These are phyloP conservation scores for Chaetomium strumarium DNA, from an alignment of 2,329 filamentous ascomycete species.

Conservation along the genomic window DNA sequence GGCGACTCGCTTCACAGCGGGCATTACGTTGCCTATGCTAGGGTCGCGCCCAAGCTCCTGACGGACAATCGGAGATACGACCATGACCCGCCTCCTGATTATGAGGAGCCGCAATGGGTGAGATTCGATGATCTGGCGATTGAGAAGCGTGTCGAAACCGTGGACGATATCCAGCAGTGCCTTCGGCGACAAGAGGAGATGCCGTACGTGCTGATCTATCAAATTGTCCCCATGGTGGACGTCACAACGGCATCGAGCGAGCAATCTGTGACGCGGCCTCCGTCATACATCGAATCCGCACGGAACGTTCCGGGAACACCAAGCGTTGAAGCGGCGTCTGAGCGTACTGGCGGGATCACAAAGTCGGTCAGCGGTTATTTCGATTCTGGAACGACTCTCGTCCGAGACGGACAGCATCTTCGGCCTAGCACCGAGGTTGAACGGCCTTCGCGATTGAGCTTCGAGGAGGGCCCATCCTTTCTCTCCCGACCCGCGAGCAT, in stretches of 20 bases:
- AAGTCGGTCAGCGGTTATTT: constrained; percentile 41
- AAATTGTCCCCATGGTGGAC: constrained; percentile 81
- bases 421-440: constrained; percentile 53
- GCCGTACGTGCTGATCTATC: constrained; percentile 92
- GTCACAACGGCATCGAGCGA: constrained; percentile 46
- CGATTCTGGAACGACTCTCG: constrained; percentile 34
- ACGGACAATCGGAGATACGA: constrained; percentile 53
- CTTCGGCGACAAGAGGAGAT: constrained; percentile 67
- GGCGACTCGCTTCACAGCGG: constrained; percentile 81
- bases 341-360: constrained; percentile 26
- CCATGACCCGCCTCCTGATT: constrained; percentile 55
- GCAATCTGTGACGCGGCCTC: constrained; percentile 45
- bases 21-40: constrained; percentile 83
- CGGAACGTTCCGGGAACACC: constrained; percentile 31
- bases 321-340: constrained; percentile 26
- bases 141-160: constrained; percentile 62
- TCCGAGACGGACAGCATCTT: constrained; percentile 40
- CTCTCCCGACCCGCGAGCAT: constrained; percentile 47
- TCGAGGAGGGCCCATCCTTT: constrained; percentile 37
- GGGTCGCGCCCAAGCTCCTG: constrained; percentile 61
- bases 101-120: constrained; percentile 75
- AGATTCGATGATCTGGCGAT: constrained; percentile 80
- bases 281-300: constrained; percentile 52
- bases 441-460: constrained; percentile 41
- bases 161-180: constrained; percentile 71